phyloP scores from a whole-genome alignment of 768 basidiomycete genomes.

The Boletus rufocinnamomeus region DNA sequence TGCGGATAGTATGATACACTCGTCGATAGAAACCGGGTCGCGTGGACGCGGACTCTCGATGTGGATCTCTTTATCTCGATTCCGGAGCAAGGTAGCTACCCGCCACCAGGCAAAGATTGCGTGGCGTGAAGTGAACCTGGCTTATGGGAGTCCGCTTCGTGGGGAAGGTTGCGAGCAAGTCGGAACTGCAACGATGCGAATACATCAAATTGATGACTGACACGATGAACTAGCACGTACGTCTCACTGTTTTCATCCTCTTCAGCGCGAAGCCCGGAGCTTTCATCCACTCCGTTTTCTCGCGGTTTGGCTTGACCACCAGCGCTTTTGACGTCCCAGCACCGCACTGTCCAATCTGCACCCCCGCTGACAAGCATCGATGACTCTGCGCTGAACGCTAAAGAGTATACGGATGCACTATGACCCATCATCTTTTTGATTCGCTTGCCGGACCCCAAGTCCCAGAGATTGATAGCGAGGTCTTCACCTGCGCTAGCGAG shows the following conservation, averaged over 20 bases:
- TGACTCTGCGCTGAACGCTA: slow-evolving; percentile 92
- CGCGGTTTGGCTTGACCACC: slow-evolving; percentile 65
- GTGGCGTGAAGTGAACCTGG: slow-evolving; percentile 91
- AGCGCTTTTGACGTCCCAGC: slow-evolving; percentile 90
- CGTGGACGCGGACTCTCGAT: background rate
- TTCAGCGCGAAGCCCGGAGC: slow-evolving; percentile 36
- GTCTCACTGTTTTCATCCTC: slow-evolving; percentile 66
- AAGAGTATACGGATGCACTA: slow-evolving; percentile 82
- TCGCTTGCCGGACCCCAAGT: slow-evolving; percentile 89
- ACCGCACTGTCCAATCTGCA: slow-evolving; percentile 95
- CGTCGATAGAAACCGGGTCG: background rate
- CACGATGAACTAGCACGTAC: slow-evolving; percentile 46
- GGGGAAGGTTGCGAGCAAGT: slow-evolving; percentile 87
- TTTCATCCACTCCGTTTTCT: slow-evolving; percentile 52
- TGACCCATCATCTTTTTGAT: slow-evolving; percentile 98
- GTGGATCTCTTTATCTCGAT: slow-evolving; percentile 37
- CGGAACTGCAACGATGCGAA: slow-evolving; percentile 52
- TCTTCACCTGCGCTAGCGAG: slow-evolving; percentile 94
- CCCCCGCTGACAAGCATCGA: slow-evolving; percentile 87
- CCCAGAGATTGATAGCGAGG: slow-evolving; percentile 94
- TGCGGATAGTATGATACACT: background rate
- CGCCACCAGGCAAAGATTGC: slow-evolving; percentile 90
- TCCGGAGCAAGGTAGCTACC: slow-evolving; percentile 72
- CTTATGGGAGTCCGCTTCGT: slow-evolving; percentile 95
- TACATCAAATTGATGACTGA: background rate